Conservation (phyloP, 129 eudicot genomes). For the Deinandra increscens region DNA sequence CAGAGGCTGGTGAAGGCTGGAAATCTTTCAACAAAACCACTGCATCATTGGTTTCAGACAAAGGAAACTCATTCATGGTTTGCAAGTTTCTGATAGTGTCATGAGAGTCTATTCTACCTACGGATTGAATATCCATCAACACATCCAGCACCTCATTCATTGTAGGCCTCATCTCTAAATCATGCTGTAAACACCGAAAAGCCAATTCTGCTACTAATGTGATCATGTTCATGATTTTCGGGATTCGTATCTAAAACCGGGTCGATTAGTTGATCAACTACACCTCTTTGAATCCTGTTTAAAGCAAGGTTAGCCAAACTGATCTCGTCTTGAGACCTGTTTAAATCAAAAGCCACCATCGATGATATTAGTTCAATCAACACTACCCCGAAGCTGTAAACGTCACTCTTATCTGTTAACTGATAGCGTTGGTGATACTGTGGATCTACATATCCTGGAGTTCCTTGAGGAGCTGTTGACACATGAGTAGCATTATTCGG, state of each 20-base stretch:
- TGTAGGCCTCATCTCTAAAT: conserved; percentile 71
- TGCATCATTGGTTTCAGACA: conserved; percentile 48
- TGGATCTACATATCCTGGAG: conserved; percentile 85
- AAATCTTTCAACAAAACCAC: conserved; percentile 42
- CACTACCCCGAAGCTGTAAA: conserved; percentile 86
- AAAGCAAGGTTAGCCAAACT: conserved; percentile 72
- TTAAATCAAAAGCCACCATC: conserved; percentile 68
- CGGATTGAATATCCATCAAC: conserved; percentile 40
- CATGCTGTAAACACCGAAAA: conserved; percentile 62
- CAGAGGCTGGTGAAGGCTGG: conserved; percentile 41
- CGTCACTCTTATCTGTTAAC: conserved; percentile 74
- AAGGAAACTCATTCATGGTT: conserved; percentile 18
- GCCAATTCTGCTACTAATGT: conserved; percentile 65
- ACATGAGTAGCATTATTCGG: conserved; percentile 51
- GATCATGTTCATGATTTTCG: conserved; percentile 55
- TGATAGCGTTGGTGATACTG: conserved; percentile 73
- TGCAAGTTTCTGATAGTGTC: not conserved
- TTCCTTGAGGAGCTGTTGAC: conserved; percentile 64
- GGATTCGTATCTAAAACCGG: conserved; percentile 44
- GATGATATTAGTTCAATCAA: conserved; percentile 75
- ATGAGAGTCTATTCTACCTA: not conserved
- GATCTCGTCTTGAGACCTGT: conserved; percentile 62
- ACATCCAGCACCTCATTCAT: conserved; percentile 55
- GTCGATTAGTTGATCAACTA: conserved; percentile 56
- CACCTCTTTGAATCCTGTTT: conserved; percentile 61